Base-by-base conservation (phyloP, 805 yeast species). In the Myxozyma geophila region DNA sequence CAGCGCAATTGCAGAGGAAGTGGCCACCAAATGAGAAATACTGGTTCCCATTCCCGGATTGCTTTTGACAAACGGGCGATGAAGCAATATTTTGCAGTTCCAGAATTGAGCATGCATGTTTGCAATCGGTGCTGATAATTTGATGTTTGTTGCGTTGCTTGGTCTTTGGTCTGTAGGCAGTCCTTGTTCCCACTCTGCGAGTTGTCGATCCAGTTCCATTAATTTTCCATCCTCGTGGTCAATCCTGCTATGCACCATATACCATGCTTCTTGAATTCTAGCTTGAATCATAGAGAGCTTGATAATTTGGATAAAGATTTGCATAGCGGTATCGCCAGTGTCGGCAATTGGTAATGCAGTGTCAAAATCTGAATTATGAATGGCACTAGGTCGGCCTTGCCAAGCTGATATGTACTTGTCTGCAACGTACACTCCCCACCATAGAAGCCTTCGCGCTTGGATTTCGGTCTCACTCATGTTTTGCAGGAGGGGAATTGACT, bases 331-430 rank as follows among this genome's bases (percentile, higher is more conserved):
- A 21, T 41, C 57, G 39, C 21, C 57, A 39, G 8, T 36, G 37
- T 37, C 46, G 46, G 35, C 46, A 10, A n/a, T 8, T 7, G 57
- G 57, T 1, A 53, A 10, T 15, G 21, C 36, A 8, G 57, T 53
- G 48, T 53, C 57, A 28, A 41, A 53, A 33, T 53, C 57, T n/a
- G 36, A 9, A n/a, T 28, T n/a, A 17, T 28, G 39, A 19, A 53
- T 53, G 12, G 39, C 47, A 28, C 48, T 15, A 28, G 57, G 57
- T 15, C 57, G 48, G 2, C 57, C 57, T 28, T 53, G 57, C 57
- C 57, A 53, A 8, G 47, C 57, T 5, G 57, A 53, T 5, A 41
- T 53, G 15, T 53, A 53, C 39, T 41, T 19, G 36, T 53, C 57
- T 5, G 57, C 37, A 15, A 40, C 48, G 19, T 40, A 53, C 2